Evolutionary conservation across 2,329 filamentous ascomycete genomes (phyloP).

Genomic region (Blumeria graminis): DNA sequence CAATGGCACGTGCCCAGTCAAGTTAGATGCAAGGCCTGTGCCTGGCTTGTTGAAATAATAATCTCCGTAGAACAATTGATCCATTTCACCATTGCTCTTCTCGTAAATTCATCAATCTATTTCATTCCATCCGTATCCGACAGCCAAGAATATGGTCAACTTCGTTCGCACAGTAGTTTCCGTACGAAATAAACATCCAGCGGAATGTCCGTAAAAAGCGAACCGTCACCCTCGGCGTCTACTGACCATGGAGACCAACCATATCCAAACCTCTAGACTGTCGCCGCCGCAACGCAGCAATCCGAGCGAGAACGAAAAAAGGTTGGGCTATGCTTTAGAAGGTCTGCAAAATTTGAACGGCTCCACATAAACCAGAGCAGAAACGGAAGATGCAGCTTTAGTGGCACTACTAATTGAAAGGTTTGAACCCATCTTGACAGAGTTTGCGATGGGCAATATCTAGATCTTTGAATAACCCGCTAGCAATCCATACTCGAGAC

Average conservation of each 20-base stretch:
- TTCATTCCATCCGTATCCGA: too few relatives aligned
- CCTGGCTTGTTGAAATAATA: too few relatives aligned
- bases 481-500: not conserved
- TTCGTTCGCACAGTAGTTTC: too few relatives aligned
- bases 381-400: not conserved
- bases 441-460: not conserved
- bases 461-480: not conserved
- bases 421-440: not conserved
- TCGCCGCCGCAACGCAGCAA: not conserved
- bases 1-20: too few relatives aligned
- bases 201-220: not conserved
- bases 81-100: too few relatives aligned
- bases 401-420: not conserved
- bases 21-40: too few relatives aligned
- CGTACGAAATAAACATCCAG: not conserved
- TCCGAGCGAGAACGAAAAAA: not conserved
- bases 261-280: not conserved
- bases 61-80: too few relatives aligned
- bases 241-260: not conserved
- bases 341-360: not conserved
- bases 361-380: not conserved
- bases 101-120: too few relatives aligned
- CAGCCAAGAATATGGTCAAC: too few relatives aligned
- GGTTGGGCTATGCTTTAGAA: not conserved
- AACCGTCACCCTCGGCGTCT: not conserved